These are phyloP conservation scores for Purpureocillium takamizusanense DNA, from an alignment of 2,329 filamentous ascomycete genomes.

Conservation along the genomic window DNA sequence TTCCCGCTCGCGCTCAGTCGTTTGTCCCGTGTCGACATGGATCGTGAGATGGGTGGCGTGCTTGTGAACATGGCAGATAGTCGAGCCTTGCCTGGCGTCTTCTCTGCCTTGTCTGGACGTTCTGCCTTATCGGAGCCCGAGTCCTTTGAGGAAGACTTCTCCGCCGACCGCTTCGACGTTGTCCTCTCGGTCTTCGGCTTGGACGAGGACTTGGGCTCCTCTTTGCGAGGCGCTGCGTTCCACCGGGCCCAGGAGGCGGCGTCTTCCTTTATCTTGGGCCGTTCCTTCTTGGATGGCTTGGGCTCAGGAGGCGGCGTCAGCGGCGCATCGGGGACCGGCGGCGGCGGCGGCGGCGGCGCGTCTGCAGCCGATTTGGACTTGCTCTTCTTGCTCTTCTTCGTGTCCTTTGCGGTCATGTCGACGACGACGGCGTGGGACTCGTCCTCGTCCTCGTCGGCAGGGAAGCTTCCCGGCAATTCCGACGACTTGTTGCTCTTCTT, in stretches of 20 bases:
- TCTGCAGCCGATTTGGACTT: conserved; percentile 11
- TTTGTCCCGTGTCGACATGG: conserved; percentile 59
- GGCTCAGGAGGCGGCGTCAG: conserved; percentile 44
- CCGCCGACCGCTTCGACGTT: conserved; percentile 47
- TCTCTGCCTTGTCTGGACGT: conserved; percentile 31
- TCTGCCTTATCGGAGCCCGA: conserved; percentile 66
- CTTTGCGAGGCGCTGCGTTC: conserved; percentile 43
- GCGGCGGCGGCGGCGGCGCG: conserved; percentile 20
- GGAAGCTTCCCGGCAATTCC: conserved; percentile 45
- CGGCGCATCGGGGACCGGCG: conserved; percentile 37
- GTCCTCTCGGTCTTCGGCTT: conserved; percentile 47
- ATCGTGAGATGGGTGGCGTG: conserved; percentile 57
- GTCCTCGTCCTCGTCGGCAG: conserved; percentile 40
- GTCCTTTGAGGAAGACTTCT: conserved; percentile 55
- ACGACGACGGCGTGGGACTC: conserved; percentile 38
- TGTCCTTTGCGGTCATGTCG: conserved; percentile 36
- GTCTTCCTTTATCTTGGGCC: conserved; percentile 66
- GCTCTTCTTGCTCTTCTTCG: conserved; percentile 26
- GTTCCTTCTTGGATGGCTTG: conserved; percentile 62
- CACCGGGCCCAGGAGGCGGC: conserved; percentile 68
- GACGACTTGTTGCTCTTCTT: conserved; percentile 19
- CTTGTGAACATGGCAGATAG: conserved; percentile 58
- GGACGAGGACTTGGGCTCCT: conserved; percentile 44
- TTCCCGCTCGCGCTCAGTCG: conserved; percentile 46
- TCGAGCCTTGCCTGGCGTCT: conserved; percentile 44